Evolutionary conservation across 495 filamentous ascomycete genomes (phyloP), one percentile per base, ranked within the genome.

Genomic region (Viridothelium virens): DNA sequence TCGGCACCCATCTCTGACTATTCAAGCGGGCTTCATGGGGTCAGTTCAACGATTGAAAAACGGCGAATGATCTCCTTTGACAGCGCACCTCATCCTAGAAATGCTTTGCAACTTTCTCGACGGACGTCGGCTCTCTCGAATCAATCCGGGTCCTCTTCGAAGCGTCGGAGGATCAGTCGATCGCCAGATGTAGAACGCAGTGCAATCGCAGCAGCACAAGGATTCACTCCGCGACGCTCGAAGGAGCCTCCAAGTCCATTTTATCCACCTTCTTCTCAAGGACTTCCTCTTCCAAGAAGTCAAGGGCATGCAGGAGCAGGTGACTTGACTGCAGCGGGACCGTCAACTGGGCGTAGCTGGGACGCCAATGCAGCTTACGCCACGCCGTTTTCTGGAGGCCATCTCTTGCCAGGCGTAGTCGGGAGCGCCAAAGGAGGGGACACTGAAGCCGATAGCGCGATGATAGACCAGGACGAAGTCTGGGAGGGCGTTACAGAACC

Each of bases 211-310:
- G 56, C 62, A 56, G 38, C 38, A 38, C 39, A 37, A 18, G 68
- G 38, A 50, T 73, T 74, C 59, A 73, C 72, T 5, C 72, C 72
- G 0, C 63, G 72, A 34, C 61, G 65, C 48, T 74, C 72, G 14
- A 68, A 69, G 10, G 72, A 73, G 47, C 70, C 72, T 5, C 70
- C 69, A 6, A 68, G 67, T 37, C 70, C 72, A 1, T 70, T 70
- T 66, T 59, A 59, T 36, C 53, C 53, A 14, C 25, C 53, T 9
- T 59, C 53, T 33, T 59, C 53, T 36, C 53, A 59, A 31, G 53
- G 53, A 4, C 6, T 33, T 36, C 18, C 18, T 36, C 53, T 36
- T 9, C 31, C 53, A 0, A 59, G 31, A 14, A 59, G 53, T 18
- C 53, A 59, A 59, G 53, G 53, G 36, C 31, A 7, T 33, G 31